phyloP scores from a whole-genome alignment of 2,329 filamentous ascomycete species.

The Sarocladiaceae sp. region DNA sequence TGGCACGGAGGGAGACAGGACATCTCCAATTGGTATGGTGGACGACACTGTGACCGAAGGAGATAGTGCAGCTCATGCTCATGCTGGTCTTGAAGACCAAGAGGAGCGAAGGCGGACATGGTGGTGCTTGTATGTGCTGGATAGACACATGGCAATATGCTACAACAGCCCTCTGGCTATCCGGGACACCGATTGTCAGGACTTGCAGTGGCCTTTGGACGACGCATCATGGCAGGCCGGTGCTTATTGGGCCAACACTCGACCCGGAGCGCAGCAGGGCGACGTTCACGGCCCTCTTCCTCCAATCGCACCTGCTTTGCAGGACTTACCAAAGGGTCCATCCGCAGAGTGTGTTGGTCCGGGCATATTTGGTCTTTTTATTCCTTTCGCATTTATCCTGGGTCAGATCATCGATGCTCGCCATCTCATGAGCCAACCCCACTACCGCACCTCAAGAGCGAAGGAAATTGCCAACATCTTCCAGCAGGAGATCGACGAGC shows the following conservation, averaged over 20 bases:
- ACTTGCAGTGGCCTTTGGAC: neutral
- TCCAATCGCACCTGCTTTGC: neutral
- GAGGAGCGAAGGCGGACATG: neutral
- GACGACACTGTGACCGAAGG: neutral
- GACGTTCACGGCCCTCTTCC: too few species aligned
- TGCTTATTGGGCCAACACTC: neutral
- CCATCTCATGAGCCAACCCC: neutral
- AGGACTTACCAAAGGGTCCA: neutral
- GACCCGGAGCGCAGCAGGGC: too few species aligned
- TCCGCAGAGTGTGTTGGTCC: neutral
- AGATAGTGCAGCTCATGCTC: neutral
- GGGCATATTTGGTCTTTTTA: constrained; percentile 1
- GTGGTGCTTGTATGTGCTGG: constrained; percentile 5
- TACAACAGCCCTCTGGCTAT: constrained; percentile 1
- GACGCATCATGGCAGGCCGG: constrained; percentile 5
- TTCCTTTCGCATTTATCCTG: neutral
- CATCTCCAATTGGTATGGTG: constrained; percentile 1
- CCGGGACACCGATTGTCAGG: neutral
- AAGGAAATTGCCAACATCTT: neutral
- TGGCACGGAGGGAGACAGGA: neutral
- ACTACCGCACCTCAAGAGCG: neutral
- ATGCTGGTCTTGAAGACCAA: neutral
- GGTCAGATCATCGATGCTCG: constrained; percentile 2
- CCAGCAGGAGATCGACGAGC: neutral
- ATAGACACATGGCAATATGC: neutral